Evolutionary conservation across 805 yeast genomes (phyloP).

Genomic region (Scheffersomyces coipomensis): DNA sequence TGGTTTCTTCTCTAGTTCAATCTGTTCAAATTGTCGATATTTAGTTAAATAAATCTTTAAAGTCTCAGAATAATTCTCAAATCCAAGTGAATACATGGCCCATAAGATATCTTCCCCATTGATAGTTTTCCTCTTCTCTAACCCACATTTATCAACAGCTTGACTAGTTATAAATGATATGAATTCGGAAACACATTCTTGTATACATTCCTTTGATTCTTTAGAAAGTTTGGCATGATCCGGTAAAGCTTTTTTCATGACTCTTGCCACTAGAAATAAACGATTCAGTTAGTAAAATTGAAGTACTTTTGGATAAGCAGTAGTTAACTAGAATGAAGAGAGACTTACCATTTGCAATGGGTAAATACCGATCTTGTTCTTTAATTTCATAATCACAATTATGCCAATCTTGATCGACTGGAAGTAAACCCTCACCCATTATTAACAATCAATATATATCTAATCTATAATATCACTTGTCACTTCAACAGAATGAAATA

Average conservation of each 20-base stretch:
- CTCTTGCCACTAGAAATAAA: constrained; percentile 49
- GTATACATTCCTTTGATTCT: constrained; percentile 78
- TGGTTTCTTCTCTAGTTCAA: constrained; percentile 12
- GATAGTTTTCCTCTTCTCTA: constrained; percentile 72
- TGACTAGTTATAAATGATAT: constrained; percentile 80
- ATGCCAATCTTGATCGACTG: constrained; percentile 10
- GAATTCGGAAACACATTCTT: constrained; percentile 80
- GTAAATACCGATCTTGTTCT: constrained; percentile 43
- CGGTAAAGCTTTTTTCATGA: constrained; percentile 75
- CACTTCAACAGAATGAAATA: too few relatives aligned
- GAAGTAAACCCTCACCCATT: too few relatives aligned
- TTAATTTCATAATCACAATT: constrained; percentile 41
- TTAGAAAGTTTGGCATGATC: constrained; percentile 72
- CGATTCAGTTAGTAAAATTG: constrained; percentile 7
- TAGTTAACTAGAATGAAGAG: not conserved
- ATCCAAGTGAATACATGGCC: constrained; percentile 67
- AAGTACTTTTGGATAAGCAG: not conserved
- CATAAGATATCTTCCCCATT: constrained; percentile 77
- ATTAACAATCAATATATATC: too few relatives aligned
- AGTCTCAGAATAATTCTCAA: constrained; percentile 78
- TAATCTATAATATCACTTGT: too few relatives aligned
- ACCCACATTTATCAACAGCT: constrained; percentile 69
- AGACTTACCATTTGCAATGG: constrained; percentile 42
- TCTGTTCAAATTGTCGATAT: constrained; percentile 18
- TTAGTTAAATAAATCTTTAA: constrained; percentile 59